Evolutionary conservation across 1,284 basidiomycete species (phyloP).

Genomic region (Ceratobasidium sp.): DNA sequence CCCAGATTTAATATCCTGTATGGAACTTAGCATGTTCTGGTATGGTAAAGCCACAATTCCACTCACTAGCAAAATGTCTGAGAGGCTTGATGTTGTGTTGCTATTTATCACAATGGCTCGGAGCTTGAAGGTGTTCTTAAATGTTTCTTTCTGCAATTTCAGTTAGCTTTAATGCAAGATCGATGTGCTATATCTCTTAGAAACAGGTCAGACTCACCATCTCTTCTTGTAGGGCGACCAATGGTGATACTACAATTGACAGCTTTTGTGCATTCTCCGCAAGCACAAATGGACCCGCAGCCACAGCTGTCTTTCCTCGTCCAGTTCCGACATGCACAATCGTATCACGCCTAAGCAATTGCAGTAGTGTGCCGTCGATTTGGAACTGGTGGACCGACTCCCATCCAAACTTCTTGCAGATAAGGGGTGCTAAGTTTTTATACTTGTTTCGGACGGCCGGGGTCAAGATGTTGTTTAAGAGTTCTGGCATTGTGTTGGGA

Average conservation of each 20-base stretch:
- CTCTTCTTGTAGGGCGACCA: slow-evolving; percentile 57
- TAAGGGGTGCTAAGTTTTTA: background rate
- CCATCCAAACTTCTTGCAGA: slow-evolving; percentile 4
- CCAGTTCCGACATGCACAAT: slow-evolving; percentile 56
- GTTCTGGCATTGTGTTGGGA: background rate
- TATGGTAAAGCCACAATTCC: slow-evolving; percentile 12
- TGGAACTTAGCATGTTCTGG: background rate
- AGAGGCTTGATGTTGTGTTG: slow-evolving; percentile 49
- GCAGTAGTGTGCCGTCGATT: slow-evolving; percentile 47
- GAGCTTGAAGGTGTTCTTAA: slow-evolving; percentile 50
- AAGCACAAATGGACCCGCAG: slow-evolving; percentile 53
- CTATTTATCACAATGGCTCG: slow-evolving; percentile 55
- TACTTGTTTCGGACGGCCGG: background rate
- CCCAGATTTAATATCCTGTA: slow-evolving; percentile 51
- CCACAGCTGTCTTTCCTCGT: slow-evolving; percentile 53
- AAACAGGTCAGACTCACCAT: slow-evolving; percentile 45
- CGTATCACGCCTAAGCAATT: slow-evolving; percentile 50
- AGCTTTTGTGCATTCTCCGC: slow-evolving; percentile 48
- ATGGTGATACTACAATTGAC: slow-evolving; percentile 55
- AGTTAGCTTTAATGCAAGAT: no score
- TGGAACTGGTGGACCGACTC: slow-evolving; percentile 47
- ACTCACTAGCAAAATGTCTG: slow-evolving; percentile 48
- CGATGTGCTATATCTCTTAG: no score
- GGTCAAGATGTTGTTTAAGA: background rate
- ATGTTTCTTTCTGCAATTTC: slow-evolving; percentile 46